Conservation (phyloP, 495 filamentous ascomycete genomes). For the Rhypophila decipiens region DNA sequence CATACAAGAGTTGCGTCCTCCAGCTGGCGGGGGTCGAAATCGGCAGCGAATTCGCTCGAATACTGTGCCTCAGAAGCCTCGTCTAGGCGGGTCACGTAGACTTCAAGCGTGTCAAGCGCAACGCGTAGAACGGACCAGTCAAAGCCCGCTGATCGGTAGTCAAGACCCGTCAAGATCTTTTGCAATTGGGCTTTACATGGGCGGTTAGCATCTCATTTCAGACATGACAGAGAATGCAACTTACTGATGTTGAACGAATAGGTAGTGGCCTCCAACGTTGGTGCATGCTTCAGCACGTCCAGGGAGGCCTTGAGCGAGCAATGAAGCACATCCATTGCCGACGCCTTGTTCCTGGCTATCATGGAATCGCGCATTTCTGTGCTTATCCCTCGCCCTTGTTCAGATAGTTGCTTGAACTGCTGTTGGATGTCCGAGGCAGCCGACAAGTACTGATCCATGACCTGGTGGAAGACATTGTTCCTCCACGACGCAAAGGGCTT, state of each 20-base stretch:
- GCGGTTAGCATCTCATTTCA: too few relatives aligned
- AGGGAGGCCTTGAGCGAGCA: constrained; percentile 33
- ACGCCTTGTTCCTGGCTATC: constrained; percentile 37
- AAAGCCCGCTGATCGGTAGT: constrained; percentile 27
- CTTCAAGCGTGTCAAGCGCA: constrained; percentile 31
- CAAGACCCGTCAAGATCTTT: constrained; percentile 37
- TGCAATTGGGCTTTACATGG: constrained; percentile 39
- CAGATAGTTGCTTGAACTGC: constrained; percentile 36
- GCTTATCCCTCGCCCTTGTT: constrained; percentile 30
- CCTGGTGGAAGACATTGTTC: constrained; percentile 43
- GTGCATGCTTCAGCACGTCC: constrained; percentile 31
- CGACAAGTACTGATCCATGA: constrained; percentile 43
- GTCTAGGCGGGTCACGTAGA: constrained; percentile 32
- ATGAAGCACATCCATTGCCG: constrained; percentile 38
- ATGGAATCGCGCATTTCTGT: constrained; percentile 33
- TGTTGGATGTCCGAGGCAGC: constrained; percentile 43
- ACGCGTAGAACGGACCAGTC: constrained; percentile 38
- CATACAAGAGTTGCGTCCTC: constrained; percentile 39
- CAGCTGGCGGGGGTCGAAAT: constrained; percentile 24
- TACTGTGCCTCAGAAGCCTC: constrained; percentile 28
- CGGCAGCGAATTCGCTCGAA: constrained; percentile 19
- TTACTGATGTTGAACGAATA: constrained; percentile 34
- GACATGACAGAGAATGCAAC: constrained; percentile 12
- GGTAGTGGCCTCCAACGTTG: constrained; percentile 27
- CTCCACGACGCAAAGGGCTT: constrained; percentile 66